Base-by-base conservation (phyloP, 2,329 filamentous ascomycete species). In the Phaeosphaeria sp. region DNA sequence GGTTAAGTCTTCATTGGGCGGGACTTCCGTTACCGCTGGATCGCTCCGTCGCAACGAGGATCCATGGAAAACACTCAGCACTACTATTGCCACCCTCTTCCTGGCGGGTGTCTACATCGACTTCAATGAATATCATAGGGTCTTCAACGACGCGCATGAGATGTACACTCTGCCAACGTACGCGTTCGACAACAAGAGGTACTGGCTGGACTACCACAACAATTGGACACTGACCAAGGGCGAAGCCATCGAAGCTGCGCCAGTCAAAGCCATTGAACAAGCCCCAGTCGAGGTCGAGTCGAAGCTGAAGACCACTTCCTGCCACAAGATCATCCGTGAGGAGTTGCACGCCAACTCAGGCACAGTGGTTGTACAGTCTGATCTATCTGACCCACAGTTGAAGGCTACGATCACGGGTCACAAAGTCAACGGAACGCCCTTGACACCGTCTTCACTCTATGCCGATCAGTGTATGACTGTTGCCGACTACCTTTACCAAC, bases 211-310 rank as follows among this genome's bases (percentile, higher is more conserved):
- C 71, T 90, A 90, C 73, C 81, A 83, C 60, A 89, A 90, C 60
- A 88, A 92, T 74, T 93, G 89, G 87, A 85, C 82, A 30, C 77
- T 92, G 39, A 87, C 84, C 59, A 93, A 93, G 81, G 88, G 82
- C 55, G 85, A 90, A 63, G 83, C 80, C 41, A 79, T 77, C 41
- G 72, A 75, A 54, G 73, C 74, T 54, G 73, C 78, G 49, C 71
- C 79, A 33, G 67, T 78, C 46, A 78, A 79, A 64, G 71, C 72
- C 10, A 74, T 72, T 43, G 73, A 77, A 41, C 22, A 47, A 36
- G 71, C 81, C 13, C 76, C 72, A 25, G 77, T 80, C 47, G 62
- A 65, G 30, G 76, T 84, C 46, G 77, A 79, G 36, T 81, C 81
- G 51, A 87, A 84, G 78, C 79, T 90, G 46, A 85, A 84, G 11